Percentiles rank a stretch among this genome's conserved stretches.
Evolutionary conservation across 2,329 filamentous ascomycete species (phyloP).

Genomic region (Diaporthe citrichinensis): DNA sequence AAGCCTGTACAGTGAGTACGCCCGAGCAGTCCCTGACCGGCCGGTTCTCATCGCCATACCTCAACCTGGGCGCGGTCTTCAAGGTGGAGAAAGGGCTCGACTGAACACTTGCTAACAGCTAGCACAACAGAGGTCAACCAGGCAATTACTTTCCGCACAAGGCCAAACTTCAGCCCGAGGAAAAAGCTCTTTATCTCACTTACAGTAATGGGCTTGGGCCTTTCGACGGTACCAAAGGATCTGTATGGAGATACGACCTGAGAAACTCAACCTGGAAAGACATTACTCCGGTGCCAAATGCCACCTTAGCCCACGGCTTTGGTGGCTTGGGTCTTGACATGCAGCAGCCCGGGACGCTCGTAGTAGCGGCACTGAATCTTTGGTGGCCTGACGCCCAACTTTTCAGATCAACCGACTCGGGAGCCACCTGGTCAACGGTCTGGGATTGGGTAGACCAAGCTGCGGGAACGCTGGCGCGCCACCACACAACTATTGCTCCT

Average conservation of each 20-base stretch:
- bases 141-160: constrained; percentile 66
- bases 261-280: constrained; percentile 63
- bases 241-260: constrained; percentile 68
- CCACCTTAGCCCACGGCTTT: constrained; percentile 61
- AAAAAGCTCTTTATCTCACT: constrained; percentile 67
- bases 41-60: not conserved
- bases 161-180: constrained; percentile 61
- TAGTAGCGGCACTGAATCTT: constrained; percentile 69
- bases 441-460: constrained; percentile 61
- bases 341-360: constrained; percentile 66
- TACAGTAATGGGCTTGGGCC: constrained; percentile 69
- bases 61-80: not conserved
- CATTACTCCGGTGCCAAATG: constrained; percentile 66
- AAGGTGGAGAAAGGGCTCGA: not conserved
- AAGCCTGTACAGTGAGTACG: constrained; percentile 51
- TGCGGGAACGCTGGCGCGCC: constrained; percentile 59
- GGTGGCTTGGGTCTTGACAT: constrained; percentile 68
- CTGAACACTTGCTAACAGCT: not conserved
- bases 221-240: constrained; percentile 69
- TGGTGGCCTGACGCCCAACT: constrained; percentile 72
- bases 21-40: not conserved
- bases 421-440: constrained; percentile 65
- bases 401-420: constrained; percentile 68
- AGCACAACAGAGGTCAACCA: constrained; percentile 52
- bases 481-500: constrained; percentile 60